phyloP scores from a whole-genome alignment of 495 filamentous ascomycete species.

The Neurospora pannonica region DNA sequence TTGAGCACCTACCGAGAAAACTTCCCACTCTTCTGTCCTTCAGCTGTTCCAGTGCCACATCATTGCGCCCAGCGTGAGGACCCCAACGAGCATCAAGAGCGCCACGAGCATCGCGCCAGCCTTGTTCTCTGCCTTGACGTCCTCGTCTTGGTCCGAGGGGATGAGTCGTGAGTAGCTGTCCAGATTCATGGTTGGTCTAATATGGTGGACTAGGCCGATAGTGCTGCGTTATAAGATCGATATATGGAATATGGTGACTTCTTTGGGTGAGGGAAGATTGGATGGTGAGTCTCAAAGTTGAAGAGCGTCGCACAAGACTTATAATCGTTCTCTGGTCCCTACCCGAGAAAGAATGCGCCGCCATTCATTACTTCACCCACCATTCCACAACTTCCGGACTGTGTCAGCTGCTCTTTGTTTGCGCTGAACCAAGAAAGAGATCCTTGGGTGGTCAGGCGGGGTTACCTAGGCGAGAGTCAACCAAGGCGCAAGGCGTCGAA shows the following conservation, averaged over 20 bases:
- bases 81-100: conserved; percentile 2
- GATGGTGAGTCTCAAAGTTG: not conserved
- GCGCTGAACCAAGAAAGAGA: not conserved
- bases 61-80: not conserved
- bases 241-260: too few relatives aligned
- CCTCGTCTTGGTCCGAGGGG: conserved; percentile 15
- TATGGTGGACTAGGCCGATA: not conserved
- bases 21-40: not conserved
- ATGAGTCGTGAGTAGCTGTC: conserved; percentile 19
- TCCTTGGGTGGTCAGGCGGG: not conserved
- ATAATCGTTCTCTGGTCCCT: not conserved
- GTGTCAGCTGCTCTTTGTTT: not conserved
- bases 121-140: not conserved
- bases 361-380: not conserved
- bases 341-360: not conserved
- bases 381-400: not conserved
- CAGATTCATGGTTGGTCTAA: conserved; percentile 16
- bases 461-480: not conserved
- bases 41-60: not conserved
- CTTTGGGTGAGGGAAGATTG: not conserved
- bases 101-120: conserved; percentile 2
- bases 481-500: not conserved
- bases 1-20: not conserved
- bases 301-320: not conserved
- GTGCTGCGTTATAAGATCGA: not conserved